Conservation (phyloP, 2,329 filamentous ascomycete species). For the Neodidymelliopsis sp. region DNA sequence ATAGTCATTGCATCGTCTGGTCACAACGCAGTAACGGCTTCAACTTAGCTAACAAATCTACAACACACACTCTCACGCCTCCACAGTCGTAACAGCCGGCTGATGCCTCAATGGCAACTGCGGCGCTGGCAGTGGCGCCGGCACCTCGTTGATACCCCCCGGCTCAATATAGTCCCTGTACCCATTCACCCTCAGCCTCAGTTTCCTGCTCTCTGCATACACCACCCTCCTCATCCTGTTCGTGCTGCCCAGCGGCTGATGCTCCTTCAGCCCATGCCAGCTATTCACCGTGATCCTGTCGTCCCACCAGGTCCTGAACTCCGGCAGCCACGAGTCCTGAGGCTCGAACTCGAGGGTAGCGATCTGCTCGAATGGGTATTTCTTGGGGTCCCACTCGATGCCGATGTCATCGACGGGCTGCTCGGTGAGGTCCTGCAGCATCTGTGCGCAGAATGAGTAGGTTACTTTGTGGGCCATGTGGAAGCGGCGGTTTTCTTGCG, state of each 20-base stretch:
- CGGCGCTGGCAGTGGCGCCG: constrained; percentile 32
- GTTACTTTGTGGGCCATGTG: constrained; percentile 29
- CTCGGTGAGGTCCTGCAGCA: constrained; percentile 56
- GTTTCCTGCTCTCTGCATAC: constrained; percentile 52
- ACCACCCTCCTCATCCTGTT: constrained; percentile 53
- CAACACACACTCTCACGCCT: constrained; percentile 8
- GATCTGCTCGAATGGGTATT: constrained; percentile 58
- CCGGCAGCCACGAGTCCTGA: constrained; percentile 51
- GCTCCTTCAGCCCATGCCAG: constrained; percentile 51
- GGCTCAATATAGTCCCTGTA: constrained; percentile 52
- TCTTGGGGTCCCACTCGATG: constrained; percentile 55
- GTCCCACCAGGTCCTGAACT: constrained; percentile 52
- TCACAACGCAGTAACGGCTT: too few relatives aligned
- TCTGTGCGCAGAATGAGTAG: constrained; percentile 54
- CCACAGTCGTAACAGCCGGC: constrained; percentile 26
- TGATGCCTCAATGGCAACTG: constrained; percentile 27
- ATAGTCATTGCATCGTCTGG: too few relatives aligned
- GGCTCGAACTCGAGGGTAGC: constrained; percentile 52
- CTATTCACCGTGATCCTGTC: constrained; percentile 50
- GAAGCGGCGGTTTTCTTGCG: constrained; percentile 30
- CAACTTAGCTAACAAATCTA: too few relatives aligned
- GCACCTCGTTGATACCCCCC: constrained; percentile 46
- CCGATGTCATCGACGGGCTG: constrained; percentile 50
- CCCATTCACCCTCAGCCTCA: constrained; percentile 50
- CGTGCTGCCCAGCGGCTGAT: constrained; percentile 51